Percentiles rank a stretch among this genome's conserved stretches.
phyloP scores from a whole-genome alignment of 2,329 filamentous ascomycete species.

The Cryoendolithus antarcticus region DNA sequence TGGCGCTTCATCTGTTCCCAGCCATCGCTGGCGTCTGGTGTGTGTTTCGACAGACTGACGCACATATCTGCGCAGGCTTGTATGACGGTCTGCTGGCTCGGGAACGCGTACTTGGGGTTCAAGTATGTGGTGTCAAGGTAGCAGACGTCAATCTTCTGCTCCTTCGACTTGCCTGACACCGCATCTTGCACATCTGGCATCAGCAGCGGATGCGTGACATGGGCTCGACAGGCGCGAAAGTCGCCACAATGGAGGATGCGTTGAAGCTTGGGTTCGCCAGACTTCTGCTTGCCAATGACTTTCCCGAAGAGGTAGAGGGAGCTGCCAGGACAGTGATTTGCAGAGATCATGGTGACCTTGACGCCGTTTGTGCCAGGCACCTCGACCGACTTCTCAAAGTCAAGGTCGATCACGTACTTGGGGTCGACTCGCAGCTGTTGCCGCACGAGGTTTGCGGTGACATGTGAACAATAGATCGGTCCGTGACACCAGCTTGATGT shows the following conservation, averaged over 20 bases:
- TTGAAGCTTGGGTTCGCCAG: conserved; percentile 45
- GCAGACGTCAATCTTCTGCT: conserved; percentile 87
- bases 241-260: conserved; percentile 91
- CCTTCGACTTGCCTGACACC: conserved; percentile 55
- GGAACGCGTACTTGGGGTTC: conserved; percentile 90
- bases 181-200: conserved; percentile 63
- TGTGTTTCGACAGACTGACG: conserved; percentile 58
- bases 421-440: conserved; percentile 76
- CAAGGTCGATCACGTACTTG: conserved; percentile 71
- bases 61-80: conserved; percentile 79
- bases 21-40: conserved; percentile 42
- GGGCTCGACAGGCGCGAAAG: conserved; percentile 78
- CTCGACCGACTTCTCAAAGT: conserved; percentile 70
- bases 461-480: conserved; percentile 89
- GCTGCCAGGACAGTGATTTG: conserved; percentile 93
- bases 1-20: conserved; percentile 46
- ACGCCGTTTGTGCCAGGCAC: conserved; percentile 75
- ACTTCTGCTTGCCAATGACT: conserved; percentile 46
- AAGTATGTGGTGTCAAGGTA: conserved; percentile 97
- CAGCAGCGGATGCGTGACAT: conserved; percentile 70
- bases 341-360: conserved; percentile 83
- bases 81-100: conserved; percentile 77
- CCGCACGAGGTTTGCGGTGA: conserved; percentile 79
- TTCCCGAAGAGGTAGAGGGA: conserved; percentile 92
- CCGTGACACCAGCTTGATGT: conserved; percentile 83